These are phyloP conservation scores for Bromus sterilis DNA, from an alignment of 176 grass and related monocot genomes.

Conservation along the genomic window DNA sequence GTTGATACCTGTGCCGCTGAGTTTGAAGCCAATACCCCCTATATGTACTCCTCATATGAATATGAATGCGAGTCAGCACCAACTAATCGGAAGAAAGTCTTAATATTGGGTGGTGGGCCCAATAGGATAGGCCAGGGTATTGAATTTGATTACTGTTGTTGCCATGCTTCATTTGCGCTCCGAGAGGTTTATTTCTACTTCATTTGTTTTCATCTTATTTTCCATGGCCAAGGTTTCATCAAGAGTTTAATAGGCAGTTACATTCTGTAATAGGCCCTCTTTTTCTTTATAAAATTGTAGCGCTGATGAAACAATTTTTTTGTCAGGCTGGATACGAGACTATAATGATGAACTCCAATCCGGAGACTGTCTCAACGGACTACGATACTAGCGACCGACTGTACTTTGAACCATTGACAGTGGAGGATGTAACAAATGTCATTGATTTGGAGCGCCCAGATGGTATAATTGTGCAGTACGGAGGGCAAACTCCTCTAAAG, in stretches of 20 bases:
- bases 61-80: slow-evolving; percentile 88
- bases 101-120: slow-evolving; percentile 97
- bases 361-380: slow-evolving; percentile 98
- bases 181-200: slow-evolving; percentile 54
- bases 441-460: slow-evolving; percentile 86
- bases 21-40: slow-evolving; percentile 97
- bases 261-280: background rate
- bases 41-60: slow-evolving; percentile 98
- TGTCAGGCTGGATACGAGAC: slow-evolving; percentile 80
- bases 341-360: slow-evolving; percentile 99
- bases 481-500: slow-evolving; percentile 95
- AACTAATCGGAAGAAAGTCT: slow-evolving; percentile 82
- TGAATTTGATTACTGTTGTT: slow-evolving; percentile 99
- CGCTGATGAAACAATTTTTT: background rate
- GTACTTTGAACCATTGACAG: slow-evolving; percentile 92
- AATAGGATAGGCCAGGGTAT: slow-evolving; percentile 98
- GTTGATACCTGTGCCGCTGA: slow-evolving; percentile 99
- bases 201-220: background rate
- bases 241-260: background rate
- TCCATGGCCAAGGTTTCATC: background rate
- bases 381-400: slow-evolving; percentile 95
- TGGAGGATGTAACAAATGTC: slow-evolving; percentile 91
- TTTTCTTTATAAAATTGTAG: background rate
- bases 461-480: slow-evolving; percentile 97
- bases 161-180: slow-evolving; percentile 97